phyloP scores from a whole-genome alignment of 2,329 filamentous ascomycete species.

The Fusarium anguioides region DNA sequence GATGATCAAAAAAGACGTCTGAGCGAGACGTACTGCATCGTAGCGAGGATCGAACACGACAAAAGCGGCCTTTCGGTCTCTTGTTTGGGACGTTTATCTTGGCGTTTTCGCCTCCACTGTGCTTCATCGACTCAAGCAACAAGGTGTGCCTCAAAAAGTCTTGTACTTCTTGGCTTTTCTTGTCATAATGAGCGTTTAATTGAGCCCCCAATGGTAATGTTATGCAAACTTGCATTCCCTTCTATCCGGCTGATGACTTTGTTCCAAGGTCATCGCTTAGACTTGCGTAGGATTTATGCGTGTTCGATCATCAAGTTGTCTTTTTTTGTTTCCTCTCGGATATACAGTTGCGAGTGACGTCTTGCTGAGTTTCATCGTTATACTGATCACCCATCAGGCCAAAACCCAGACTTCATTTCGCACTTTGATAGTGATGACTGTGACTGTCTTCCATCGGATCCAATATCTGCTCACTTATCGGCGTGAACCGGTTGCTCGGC shows the following conservation, averaged over 20 bases:
- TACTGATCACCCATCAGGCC: background rate
- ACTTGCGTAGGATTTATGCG: background rate
- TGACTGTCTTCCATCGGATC: background rate
- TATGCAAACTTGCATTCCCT: conserved; percentile 7
- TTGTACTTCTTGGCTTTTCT: conserved; percentile 25
- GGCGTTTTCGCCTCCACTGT: conserved; percentile 28
- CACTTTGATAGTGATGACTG: background rate
- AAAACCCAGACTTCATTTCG: conserved; percentile 4
- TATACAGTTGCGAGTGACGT: conserved; percentile 11
- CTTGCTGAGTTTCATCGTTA: background rate
- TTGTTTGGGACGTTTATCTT: conserved; percentile 18
- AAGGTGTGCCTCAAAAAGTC: conserved; percentile 19
- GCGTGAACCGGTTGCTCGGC: conserved; percentile 11
- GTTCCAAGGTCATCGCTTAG: conserved; percentile 27
- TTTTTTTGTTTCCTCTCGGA: background rate
- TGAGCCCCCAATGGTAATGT: background rate
- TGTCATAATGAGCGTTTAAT: conserved; percentile 16
- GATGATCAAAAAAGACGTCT: conserved; percentile 10
- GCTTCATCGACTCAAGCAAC: conserved; percentile 11
- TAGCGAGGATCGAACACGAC: conserved; percentile 17
- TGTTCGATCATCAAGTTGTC: background rate
- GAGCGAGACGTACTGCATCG: conserved; percentile 1
- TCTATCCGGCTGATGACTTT: conserved; percentile 25
- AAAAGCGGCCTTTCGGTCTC: conserved; percentile 1
- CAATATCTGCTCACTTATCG: background rate